phyloP scores from a whole-genome alignment of 2,329 filamentous ascomycete species.

The Aureobasidium sp. region DNA sequence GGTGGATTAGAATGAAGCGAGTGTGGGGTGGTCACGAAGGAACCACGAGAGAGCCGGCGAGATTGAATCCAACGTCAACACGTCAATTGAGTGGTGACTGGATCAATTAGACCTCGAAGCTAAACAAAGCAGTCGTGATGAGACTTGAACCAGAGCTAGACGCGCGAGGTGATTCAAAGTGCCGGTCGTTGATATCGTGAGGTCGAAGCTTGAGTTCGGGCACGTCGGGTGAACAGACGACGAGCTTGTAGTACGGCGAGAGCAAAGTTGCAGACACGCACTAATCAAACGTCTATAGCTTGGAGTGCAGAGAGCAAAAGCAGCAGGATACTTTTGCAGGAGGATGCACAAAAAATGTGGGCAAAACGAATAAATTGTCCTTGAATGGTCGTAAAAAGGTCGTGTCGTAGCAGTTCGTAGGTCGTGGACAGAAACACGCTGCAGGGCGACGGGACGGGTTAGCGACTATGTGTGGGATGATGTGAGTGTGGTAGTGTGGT shows the following conservation, averaged over 20 bases:
- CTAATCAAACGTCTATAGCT: slow-evolving; percentile 11
- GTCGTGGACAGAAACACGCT: slow-evolving; percentile 15
- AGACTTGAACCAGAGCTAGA: background rate
- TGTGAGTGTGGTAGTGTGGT: slow-evolving; percentile 9
- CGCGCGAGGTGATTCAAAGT: slow-evolving; percentile 13
- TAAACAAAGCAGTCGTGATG: slow-evolving; percentile 12
- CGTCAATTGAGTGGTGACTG: slow-evolving; percentile 7
- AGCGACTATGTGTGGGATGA: slow-evolving; percentile 13
- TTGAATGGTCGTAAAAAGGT: slow-evolving; percentile 15
- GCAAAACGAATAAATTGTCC: slow-evolving; percentile 14
- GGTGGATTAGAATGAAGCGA: slow-evolving; percentile 5
- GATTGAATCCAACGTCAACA: slow-evolving; percentile 1
- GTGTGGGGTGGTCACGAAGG: slow-evolving; percentile 11
- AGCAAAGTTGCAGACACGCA: slow-evolving; percentile 6
- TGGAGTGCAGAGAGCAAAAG: slow-evolving; percentile 9
- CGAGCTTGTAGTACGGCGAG: slow-evolving; percentile 12
- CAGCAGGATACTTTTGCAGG: slow-evolving; percentile 5
- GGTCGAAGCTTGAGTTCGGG: slow-evolving; percentile 1
- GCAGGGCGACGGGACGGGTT: slow-evolving; percentile 15
- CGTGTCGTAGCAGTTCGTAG: slow-evolving; percentile 17
- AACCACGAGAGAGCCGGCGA: slow-evolving; percentile 10
- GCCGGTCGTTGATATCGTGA: slow-evolving; percentile 12
- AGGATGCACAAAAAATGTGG: slow-evolving; percentile 13
- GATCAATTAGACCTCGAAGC: slow-evolving; percentile 7
- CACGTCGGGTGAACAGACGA: slow-evolving; percentile 9